Evolutionary conservation across 1,139 yeast genomes (phyloP).

Genomic region (Spathaspora sp.): DNA sequence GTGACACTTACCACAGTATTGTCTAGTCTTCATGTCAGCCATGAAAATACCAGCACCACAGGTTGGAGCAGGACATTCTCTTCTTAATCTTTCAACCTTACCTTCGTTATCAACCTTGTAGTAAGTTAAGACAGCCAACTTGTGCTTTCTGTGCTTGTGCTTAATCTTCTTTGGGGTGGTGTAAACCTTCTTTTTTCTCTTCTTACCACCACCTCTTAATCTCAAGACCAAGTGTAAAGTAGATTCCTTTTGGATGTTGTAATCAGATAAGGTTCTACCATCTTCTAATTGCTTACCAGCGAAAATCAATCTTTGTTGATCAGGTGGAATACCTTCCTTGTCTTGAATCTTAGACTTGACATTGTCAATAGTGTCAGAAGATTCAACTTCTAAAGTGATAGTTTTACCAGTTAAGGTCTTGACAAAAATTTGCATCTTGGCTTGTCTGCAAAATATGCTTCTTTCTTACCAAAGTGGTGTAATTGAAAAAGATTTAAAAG

Average conservation of each 20-base stretch:
- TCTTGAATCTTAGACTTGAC: conserved; percentile 99
- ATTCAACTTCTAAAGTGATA: conserved; percentile 98
- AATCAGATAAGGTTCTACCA: conserved; percentile 98
- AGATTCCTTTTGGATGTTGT: conserved; percentile 99
- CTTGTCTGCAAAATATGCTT: conserved; percentile 51
- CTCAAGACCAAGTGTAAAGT: conserved; percentile 96
- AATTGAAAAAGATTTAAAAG: conserved; percentile 9
- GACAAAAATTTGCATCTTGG: conserved; percentile 96
- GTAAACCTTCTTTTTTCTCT: conserved; percentile 99
- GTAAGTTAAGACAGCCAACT: conserved; percentile 98
- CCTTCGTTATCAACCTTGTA: conserved; percentile 99
- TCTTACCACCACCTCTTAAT: conserved; percentile 99
- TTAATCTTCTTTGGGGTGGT: conserved; percentile 99
- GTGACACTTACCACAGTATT: conserved; percentile 99
- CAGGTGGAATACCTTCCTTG: conserved; percentile 99
- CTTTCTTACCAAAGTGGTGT: conserved; percentile 46
- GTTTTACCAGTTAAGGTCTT: conserved; percentile 99
- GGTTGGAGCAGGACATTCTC: conserved; percentile 91
- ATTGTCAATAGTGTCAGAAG: conserved; percentile 98
- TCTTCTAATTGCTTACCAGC: conserved; percentile 99
- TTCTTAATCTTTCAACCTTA: conserved; percentile 97
- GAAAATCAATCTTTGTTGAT: conserved; percentile 98
- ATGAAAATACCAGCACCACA: conserved; percentile 99
- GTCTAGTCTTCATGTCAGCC: conserved; percentile 99
- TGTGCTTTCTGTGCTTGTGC: conserved; percentile 99